Percentiles rank a stretch among this genome's conserved stretches.
Conservation (phyloP, 2,329 filamentous ascomycete species). For the Cordyceps militaris region DNA sequence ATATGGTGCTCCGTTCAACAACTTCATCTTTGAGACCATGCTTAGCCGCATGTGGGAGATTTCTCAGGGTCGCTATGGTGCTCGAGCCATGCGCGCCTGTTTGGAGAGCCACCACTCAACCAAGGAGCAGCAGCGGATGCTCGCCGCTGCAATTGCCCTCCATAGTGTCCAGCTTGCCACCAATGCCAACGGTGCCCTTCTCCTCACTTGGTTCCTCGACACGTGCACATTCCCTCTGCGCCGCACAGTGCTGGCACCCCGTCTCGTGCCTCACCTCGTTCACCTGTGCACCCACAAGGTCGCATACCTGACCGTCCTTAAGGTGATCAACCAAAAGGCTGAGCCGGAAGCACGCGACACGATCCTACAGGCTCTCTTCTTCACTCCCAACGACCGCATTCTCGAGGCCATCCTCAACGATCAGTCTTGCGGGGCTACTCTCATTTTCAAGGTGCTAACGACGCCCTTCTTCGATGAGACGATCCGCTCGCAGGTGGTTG, state of each 20-base stretch:
- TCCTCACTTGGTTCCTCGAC: constrained; percentile 96
- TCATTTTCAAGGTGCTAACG: constrained; percentile 98
- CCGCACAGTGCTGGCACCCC: constrained; percentile 83
- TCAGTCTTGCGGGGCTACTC: constrained; percentile 82
- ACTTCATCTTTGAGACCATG: constrained; percentile 99
- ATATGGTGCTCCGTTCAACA: constrained; percentile 80
- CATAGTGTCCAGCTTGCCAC: constrained; percentile 95
- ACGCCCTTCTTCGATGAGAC: constrained; percentile 95
- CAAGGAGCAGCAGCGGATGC: constrained; percentile 90
- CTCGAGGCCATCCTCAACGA: constrained; percentile 88
- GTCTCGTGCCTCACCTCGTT: constrained; percentile 85
- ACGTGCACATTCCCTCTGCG: constrained; percentile 93
- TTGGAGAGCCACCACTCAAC: constrained; percentile 92
- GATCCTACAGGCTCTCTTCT: constrained; percentile 87
- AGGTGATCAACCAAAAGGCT: constrained; percentile 96
- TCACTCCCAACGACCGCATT: constrained; percentile 76
- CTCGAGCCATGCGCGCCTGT: constrained; percentile 92
- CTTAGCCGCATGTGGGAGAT: constrained; percentile 89
- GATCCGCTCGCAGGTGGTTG: constrained; percentile 79
- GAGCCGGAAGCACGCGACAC: constrained; percentile 87
- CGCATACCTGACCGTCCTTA: constrained; percentile 91
- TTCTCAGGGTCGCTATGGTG: constrained; percentile 86
- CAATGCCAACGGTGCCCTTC: constrained; percentile 87
- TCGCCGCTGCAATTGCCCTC: constrained; percentile 89
- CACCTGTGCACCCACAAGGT: constrained; percentile 98